Evolutionary conservation across 1,284 basidiomycete genomes (phyloP).

Genomic region (Apiotrichum gracile): DNA sequence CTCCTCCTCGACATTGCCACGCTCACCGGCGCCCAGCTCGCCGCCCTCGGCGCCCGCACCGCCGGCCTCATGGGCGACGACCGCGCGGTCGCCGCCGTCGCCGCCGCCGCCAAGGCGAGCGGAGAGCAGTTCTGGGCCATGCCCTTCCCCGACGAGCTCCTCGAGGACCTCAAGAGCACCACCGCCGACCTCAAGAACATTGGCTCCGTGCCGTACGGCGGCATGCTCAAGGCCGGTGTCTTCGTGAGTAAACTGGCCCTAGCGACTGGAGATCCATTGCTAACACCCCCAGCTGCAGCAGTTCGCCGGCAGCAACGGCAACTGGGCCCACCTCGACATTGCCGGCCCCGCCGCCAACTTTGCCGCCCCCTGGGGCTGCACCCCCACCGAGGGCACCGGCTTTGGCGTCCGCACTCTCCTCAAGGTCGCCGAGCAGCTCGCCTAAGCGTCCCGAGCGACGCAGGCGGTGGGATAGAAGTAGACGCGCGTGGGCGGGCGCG

Average conservation of each 20-base stretch:
- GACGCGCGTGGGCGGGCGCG: no score
- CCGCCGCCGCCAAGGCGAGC: not conserved
- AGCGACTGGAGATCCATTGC: no score
- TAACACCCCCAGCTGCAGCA: constrained; percentile 7
- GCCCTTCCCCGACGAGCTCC: constrained; percentile 16
- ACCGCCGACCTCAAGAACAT: constrained; percentile 15
- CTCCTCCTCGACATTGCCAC: constrained; percentile 13
- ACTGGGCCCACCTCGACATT: constrained; percentile 20
- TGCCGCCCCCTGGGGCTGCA: constrained; percentile 9
- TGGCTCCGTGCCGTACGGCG: constrained; percentile 9
- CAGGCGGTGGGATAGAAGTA: no score
- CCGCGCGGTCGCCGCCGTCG: constrained; percentile 11
- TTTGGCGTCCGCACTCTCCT: constrained; percentile 16
- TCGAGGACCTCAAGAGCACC: constrained; percentile 13
- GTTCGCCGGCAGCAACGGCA: constrained; percentile 16
- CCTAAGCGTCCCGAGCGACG: no score
- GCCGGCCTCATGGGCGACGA: constrained; percentile 19
- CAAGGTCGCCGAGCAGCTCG: constrained; percentile 18
- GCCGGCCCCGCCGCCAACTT: constrained; percentile 17
- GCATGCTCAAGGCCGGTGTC: constrained; percentile 17
- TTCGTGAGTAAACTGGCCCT: constrained; percentile 15
- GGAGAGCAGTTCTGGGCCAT: constrained; percentile 19
- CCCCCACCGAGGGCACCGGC: constrained; percentile 15
- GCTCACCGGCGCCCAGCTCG: constrained; percentile 15
- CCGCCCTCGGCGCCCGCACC: constrained; percentile 14